These are phyloP conservation scores for Cutaneotrichosporon cutaneum DNA, from an alignment of 1,284 basidiomycete genomes.

Conservation along the genomic window DNA sequence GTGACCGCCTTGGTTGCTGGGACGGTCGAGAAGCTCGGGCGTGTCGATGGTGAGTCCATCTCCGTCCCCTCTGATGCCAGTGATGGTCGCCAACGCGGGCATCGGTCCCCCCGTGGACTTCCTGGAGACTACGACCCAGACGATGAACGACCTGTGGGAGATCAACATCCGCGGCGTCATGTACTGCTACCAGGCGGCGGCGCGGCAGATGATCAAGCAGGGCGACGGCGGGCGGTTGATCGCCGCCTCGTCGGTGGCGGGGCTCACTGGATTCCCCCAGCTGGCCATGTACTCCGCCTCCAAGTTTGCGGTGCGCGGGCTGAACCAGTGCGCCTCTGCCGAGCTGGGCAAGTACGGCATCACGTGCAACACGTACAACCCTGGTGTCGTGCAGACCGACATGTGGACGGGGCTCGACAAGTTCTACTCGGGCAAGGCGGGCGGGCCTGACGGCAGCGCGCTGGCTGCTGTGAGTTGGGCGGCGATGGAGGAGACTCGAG, in stretches of 20 bases:
- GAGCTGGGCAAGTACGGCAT: conserved; percentile 56
- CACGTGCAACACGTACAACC: conserved; percentile 60
- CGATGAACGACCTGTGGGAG: conserved; percentile 40
- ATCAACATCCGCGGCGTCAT: conserved; percentile 52
- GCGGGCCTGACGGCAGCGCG: neutral
- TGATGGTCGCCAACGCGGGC: conserved; percentile 56
- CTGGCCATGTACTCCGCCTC: conserved; percentile 4
- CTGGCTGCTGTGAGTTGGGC: conserved; percentile 1
- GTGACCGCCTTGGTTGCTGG: conserved; percentile 42
- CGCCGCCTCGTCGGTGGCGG: conserved; percentile 20
- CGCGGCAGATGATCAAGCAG: conserved; percentile 56
- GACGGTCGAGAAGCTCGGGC: conserved; percentile 41
- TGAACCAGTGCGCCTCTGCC: conserved; percentile 51
- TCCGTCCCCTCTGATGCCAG: conserved; percentile 5
- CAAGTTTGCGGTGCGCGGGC: conserved; percentile 56
- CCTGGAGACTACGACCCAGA: conserved; percentile 46
- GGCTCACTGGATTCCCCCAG: neutral
- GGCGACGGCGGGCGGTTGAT: conserved; percentile 54
- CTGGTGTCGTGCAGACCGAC: conserved; percentile 53
- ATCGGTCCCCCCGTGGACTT: conserved; percentile 47
- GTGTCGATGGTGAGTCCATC: conserved; percentile 37
- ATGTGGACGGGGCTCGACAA: conserved; percentile 43
- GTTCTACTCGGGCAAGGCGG: conserved; percentile 5
- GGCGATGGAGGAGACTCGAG: too few species aligned
- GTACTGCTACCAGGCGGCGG: conserved; percentile 54